Evolutionary conservation across 2,329 filamentous ascomycete species (phyloP), one percentile per base, ranked within the genome.

Genomic region (Talaromyces pinophilus): DNA sequence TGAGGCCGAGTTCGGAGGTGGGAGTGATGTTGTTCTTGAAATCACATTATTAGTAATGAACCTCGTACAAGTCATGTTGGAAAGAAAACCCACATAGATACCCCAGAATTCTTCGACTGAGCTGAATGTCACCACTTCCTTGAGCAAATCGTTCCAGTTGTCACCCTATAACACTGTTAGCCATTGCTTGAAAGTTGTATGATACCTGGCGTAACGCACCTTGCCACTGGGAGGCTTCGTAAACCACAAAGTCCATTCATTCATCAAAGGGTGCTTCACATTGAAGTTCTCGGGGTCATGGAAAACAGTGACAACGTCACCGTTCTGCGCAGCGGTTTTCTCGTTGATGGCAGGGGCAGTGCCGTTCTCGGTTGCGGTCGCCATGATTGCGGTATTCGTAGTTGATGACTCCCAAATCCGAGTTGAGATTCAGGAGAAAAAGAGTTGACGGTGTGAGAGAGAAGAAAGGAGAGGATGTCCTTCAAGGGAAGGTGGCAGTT

Each of bases 61-160:
- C 28, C 35, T 55, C 30, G n/a, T 7, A 64, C 44, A 55, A 17
- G 59, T 63, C 42, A 59, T 8, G 6, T 59, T 40, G 67, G 65
- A 8, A 11, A 25, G 22, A 33, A 3, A 46, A 85, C 93, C 79
- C 86, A 99, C 96, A 82, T 98, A 98, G 78, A 99, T 92, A 67
- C 95, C 95, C 95, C 95, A 99, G 82, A 99, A 99, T 81, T 99
- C 96, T 83, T 99, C 95, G 30, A 99, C 95, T 2, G 93, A 97
- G 83, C 97, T 92, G 76, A 99, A 98, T 66, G 92, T 97, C 76
- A 99, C 97, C 73, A 99, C 94, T 81, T 99, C 93, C 84, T 99
- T 99, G 70, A 99, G 84, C 69, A 98, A 84, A 78, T 99, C 95
- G 72, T 96, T 96, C 95, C 96, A 99, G 86, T 97, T 97, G 81